Evolutionary conservation across 176 grass and related monocot species (phyloP), one percentile per base, ranked within the genome.

Genomic region (Ananas comosus): DNA sequence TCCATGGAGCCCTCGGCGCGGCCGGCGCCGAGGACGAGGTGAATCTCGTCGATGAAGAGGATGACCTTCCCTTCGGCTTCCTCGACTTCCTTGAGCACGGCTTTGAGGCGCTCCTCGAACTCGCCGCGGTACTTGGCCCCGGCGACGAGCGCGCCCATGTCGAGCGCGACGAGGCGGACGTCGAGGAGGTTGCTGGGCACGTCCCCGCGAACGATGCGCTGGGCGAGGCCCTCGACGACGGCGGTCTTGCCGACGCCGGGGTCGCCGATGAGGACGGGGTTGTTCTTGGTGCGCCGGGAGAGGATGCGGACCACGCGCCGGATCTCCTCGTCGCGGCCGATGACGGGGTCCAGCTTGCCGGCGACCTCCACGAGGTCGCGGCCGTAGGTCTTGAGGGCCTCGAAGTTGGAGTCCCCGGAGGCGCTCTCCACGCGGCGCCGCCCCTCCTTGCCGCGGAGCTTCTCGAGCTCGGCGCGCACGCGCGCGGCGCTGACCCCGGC

Each of bases 1-100:
- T 96, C 91, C 87, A 96, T 90, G 10, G 91, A 90, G 2, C 91
- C 91, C 54, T 90, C 91, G 2, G 76, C 83, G 48, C 81, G 79
- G 10, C 91, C 91, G 2, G 91, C 91, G 13, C 91, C 87, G 13
- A 96, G 87, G 25, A 96, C 87, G 70, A 90, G 80, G 67, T 96
- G 91, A 53, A 96, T 87, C 64, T 96, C 91, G 75, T 96, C 91
- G 64, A 96, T 96, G 81, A 96, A 96, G 18, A 96, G 81, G 16
- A 90, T 96, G 2, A 90, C 90, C 70, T 89, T 95, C 16, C 87
- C 87, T 2, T 82, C 65, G 61, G 87, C 81, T 48, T 87, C 84
- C 53, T 96, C 87, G 42, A 96, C 84, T 68, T 96, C 91, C 85
- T 96, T 87, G 27, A 96, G 77, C 23, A 96, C 87, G 2, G 87